A percentile compares a stretch with the other conserved stretches of the same genome.
Conservation (phyloP, 768 basidiomycete genomes). For the Saitozyma podzolica region DNA sequence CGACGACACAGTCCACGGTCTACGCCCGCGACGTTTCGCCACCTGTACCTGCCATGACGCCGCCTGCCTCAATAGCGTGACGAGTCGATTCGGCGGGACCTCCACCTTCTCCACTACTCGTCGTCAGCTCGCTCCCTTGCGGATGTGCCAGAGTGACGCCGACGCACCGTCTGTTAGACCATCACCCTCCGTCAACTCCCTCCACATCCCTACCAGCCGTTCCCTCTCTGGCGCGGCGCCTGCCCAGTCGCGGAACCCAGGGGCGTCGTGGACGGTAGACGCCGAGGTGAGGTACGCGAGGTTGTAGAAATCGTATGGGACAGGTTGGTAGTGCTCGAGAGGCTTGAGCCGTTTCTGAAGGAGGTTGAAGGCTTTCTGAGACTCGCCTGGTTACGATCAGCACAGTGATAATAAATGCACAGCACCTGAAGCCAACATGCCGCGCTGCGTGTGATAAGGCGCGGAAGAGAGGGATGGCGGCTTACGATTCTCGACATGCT, state of each 20-base stretch:
- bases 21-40: slow-evolving; percentile 6
- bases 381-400: slow-evolving; percentile 26
- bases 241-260: slow-evolving; percentile 46
- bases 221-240: slow-evolving; percentile 46
- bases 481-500: slow-evolving; percentile 47
- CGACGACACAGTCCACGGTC: slow-evolving; percentile 24
- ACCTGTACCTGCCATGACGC: slow-evolving; percentile 44
- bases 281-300: slow-evolving; percentile 51
- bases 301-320: slow-evolving; percentile 50
- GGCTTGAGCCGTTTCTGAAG: slow-evolving; percentile 50
- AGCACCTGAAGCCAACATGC: neutral
- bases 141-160: neutral
- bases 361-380: slow-evolving; percentile 49
- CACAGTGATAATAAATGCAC: too few relatives aligned
- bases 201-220: slow-evolving; percentile 40
- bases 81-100: slow-evolving; percentile 28
- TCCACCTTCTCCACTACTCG: neutral
- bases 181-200: slow-evolving; percentile 31
- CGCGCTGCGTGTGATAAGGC: neutral
- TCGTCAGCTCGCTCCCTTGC: neutral
- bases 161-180: slow-evolving; percentile 12
- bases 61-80: slow-evolving; percentile 44
- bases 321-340: slow-evolving; percentile 51
- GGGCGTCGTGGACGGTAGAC: slow-evolving; percentile 48
- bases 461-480: slow-evolving; percentile 4